These are phyloP conservation scores for Eucalyptus curtisii DNA, from an alignment of 345 rosid genomes.

Conservation along the genomic window DNA sequence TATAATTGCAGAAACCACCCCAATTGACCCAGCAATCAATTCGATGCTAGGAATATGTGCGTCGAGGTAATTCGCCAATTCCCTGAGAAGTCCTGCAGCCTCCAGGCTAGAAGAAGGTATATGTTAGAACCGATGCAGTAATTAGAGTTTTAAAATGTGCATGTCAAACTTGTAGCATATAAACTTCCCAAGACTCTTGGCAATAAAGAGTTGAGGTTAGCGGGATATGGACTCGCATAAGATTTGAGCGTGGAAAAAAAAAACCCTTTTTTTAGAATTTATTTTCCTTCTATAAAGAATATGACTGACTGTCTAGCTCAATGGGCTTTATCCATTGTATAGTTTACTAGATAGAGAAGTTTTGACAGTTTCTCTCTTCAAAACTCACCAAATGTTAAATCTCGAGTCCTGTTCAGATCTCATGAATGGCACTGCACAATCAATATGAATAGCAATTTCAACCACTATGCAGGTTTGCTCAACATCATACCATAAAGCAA, in stretches of 20 bases:
- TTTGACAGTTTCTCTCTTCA: not conserved
- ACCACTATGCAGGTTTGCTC: not conserved
- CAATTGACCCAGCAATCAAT: slow-evolving; percentile 73
- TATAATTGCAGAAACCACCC: slow-evolving; percentile 80
- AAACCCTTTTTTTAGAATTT: not conserved
- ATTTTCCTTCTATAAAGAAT: not conserved
- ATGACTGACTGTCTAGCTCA: not conserved
- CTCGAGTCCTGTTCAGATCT: not conserved
- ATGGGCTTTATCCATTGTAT: not conserved
- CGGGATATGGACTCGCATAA: not conserved
- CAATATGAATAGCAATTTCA: not conserved
- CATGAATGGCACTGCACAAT: not conserved
- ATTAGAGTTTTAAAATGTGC: not conserved
- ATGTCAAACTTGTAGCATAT: not conserved
- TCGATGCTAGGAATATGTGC: slow-evolving; percentile 64
- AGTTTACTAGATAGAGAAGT: not conserved
- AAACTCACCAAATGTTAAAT: not conserved
- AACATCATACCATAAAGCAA: not conserved
- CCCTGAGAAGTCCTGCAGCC: slow-evolving; percentile 86
- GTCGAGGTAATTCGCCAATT: slow-evolving; percentile 89
- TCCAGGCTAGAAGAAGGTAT: slow-evolving; percentile 41
- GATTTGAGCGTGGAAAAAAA: not conserved
- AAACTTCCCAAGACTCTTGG: not conserved
- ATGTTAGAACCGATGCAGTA: not conserved
- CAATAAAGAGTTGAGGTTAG: not conserved